Evolutionary conservation across 352 stramenopile species (phyloP).

Genomic region (Phytophthora ohioensis): DNA sequence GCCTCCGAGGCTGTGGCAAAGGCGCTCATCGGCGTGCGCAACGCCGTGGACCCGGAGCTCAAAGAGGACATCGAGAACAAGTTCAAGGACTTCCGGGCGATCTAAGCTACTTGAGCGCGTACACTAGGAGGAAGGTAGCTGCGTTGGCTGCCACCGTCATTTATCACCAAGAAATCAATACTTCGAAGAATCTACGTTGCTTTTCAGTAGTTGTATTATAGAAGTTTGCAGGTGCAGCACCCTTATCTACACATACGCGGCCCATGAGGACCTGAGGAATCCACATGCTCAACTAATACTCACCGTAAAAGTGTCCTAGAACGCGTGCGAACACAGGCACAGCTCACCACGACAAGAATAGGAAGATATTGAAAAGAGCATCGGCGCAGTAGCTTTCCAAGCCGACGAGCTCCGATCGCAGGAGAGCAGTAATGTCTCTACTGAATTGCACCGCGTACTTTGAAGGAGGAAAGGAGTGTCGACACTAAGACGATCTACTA

Average conservation of each 20-base stretch:
- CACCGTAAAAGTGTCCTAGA: neutral
- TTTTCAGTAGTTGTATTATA: neutral
- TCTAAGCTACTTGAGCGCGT: constrained; percentile 26
- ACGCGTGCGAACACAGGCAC: neutral
- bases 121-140: neutral
- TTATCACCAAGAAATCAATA: neutral
- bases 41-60: constrained; percentile 88
- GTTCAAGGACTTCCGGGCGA: constrained; percentile 88
- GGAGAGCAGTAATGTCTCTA: neutral
- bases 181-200: neutral
- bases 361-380: too few species aligned
- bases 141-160: neutral
- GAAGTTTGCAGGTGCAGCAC: neutral
- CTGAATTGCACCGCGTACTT: too few species aligned
- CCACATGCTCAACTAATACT: constrained; percentile 13
- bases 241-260: too few species aligned
- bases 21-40: constrained; percentile 87
- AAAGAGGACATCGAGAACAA: constrained; percentile 94
- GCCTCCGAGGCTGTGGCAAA: constrained; percentile 88
- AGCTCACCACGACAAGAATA: neutral
- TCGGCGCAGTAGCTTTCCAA: neutral
- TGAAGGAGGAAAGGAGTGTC: too few species aligned
- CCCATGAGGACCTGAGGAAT: constrained; percentile 10
- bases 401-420: neutral
- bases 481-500: neutral